These are phyloP conservation scores for Xylariales sp. DNA, from an alignment of 2,329 filamentous ascomycete species.

Conservation along the genomic window DNA sequence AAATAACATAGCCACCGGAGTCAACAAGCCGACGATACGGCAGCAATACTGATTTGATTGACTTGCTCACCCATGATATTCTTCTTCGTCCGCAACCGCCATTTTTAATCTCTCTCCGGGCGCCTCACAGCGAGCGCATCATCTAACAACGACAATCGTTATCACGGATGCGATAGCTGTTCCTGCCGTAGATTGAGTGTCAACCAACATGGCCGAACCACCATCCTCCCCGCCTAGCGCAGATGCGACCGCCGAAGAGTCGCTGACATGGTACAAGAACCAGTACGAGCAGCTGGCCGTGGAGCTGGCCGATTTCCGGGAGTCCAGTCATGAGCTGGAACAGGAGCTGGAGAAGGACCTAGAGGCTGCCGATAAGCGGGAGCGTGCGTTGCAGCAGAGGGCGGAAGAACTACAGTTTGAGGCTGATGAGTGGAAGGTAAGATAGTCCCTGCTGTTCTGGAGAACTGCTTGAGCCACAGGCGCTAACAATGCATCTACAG, in stretches of 20 bases:
- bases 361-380: slow-evolving; percentile 89
- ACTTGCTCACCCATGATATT: neutral
- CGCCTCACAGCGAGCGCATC: too few relatives aligned
- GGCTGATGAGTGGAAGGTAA: slow-evolving; percentile 97
- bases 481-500: slow-evolving; percentile 47
- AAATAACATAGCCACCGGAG: neutral
- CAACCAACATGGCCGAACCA: slow-evolving; percentile 48
- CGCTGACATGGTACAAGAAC: slow-evolving; percentile 88
- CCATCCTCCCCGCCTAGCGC: slow-evolving; percentile 59
- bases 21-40: too few relatives aligned
- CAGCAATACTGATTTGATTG: too few relatives aligned
- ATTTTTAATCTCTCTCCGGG: neutral
- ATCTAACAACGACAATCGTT: too few relatives aligned
- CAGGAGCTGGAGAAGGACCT: slow-evolving; percentile 94
- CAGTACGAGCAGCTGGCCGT: slow-evolving; percentile 91
- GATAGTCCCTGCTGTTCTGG: slow-evolving; percentile 19
- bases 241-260: slow-evolving; percentile 59
- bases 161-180: neutral
- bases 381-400: slow-evolving; percentile 80
- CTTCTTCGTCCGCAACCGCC: neutral
- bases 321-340: slow-evolving; percentile 90
- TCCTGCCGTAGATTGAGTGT: slow-evolving; percentile 5
- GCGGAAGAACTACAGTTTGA: slow-evolving; percentile 81
- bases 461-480: slow-evolving; percentile 2
- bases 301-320: slow-evolving; percentile 89